These are phyloP conservation scores for Haberlea rhodopensis DNA, from an alignment of 257 asterid species.

Conservation along the genomic window DNA sequence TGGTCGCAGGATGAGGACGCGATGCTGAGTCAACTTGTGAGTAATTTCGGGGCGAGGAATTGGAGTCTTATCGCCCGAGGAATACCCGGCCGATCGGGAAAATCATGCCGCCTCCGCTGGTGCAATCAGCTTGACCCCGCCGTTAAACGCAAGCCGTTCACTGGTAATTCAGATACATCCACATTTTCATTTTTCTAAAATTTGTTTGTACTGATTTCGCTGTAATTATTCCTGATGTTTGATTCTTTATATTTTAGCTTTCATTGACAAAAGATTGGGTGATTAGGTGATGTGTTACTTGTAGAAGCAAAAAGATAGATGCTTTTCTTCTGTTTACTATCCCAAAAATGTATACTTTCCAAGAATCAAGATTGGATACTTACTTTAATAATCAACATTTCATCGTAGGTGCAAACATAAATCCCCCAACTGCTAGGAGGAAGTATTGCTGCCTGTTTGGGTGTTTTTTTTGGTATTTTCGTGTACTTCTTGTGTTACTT, in stretches of 20 bases:
- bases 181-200: background rate
- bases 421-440: background rate
- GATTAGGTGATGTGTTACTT: background rate
- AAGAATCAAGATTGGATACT: background rate
- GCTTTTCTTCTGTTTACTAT: background rate
- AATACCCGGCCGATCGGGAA: constrained; percentile 86
- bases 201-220: background rate
- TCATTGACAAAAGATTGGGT: background rate
- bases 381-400: no score
- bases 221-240: background rate
- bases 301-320: background rate
- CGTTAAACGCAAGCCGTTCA: constrained; percentile 75
- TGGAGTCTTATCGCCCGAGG: constrained; percentile 90
- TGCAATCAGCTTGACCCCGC: constrained; percentile 93
- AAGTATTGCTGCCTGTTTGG: background rate
- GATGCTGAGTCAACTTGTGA: constrained; percentile 60
- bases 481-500: background rate
- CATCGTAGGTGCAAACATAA: background rate
- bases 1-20: constrained; percentile 91
- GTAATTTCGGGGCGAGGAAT: constrained; percentile 71
- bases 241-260: background rate
- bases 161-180: constrained; percentile 41
- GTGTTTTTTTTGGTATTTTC: background rate
- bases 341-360: background rate
- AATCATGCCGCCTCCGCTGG: constrained; percentile 94